phyloP scores from a whole-genome alignment of 805 yeast genomes.

The Cyberlindnera veronae region DNA sequence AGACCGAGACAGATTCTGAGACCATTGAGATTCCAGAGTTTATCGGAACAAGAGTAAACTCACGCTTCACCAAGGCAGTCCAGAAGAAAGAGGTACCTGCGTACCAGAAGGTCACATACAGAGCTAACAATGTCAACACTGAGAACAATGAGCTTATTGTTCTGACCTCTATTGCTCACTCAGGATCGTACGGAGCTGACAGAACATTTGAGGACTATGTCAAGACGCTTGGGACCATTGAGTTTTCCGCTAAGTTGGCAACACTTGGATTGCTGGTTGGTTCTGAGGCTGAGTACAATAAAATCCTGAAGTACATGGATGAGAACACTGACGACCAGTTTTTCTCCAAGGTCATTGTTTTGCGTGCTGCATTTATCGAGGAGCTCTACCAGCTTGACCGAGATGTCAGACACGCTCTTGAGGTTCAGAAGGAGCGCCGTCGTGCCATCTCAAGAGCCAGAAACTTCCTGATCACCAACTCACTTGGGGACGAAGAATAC shows the following conservation, averaged over 20 bases:
- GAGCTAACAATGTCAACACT: constrained; percentile 4
- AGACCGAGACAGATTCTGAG: not conserved
- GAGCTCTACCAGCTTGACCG: constrained; percentile 14
- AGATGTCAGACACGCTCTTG: constrained; percentile 16
- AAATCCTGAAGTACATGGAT: constrained; percentile 10
- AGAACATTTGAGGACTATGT: constrained; percentile 34
- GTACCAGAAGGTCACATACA: constrained; percentile 13
- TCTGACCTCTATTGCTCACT: constrained; percentile 25
- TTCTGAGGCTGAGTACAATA: constrained; percentile 12
- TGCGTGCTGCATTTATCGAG: constrained; percentile 24
- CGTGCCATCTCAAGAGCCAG: constrained; percentile 28
- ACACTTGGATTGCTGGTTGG: constrained; percentile 24
- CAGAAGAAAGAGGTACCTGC: constrained; percentile 6
- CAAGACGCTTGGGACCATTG: constrained; percentile 28
- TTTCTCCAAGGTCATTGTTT: constrained; percentile 16
- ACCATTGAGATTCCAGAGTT: not conserved
- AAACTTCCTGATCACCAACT: constrained; percentile 27
- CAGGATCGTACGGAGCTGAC: constrained; percentile 35
- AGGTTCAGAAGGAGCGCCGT: constrained; percentile 28
- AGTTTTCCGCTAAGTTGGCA: constrained; percentile 22
- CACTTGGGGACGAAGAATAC: constrained; percentile 28
- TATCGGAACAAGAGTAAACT: constrained; percentile 8
- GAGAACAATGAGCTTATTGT: constrained; percentile 13
- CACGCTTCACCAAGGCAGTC: constrained; percentile 6
- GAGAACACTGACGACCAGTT: constrained; percentile 3